Conservation (phyloP, 1,284 basidiomycete genomes). For the Moesziomyces globuligerus region DNA sequence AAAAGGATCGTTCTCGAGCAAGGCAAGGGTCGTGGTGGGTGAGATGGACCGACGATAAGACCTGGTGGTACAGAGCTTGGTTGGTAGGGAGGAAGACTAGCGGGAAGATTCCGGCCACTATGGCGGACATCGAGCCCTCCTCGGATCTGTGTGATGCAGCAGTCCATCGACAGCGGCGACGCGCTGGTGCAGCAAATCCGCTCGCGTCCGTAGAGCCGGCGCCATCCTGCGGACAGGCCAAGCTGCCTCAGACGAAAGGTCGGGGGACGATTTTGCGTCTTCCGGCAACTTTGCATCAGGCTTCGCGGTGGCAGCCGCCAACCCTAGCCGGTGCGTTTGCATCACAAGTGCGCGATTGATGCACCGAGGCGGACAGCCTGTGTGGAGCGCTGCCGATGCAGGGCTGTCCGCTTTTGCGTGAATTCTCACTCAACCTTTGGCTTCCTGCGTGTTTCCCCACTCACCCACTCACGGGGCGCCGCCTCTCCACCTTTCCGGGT, state of each 20-base stretch:
- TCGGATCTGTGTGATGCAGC: background rate
- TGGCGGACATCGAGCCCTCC: no score
- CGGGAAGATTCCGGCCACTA: slow-evolving; percentile 4
- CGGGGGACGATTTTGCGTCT: background rate
- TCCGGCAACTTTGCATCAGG: no score
- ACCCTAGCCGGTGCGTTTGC: no score
- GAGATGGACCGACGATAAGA: background rate
- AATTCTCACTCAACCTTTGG: background rate
- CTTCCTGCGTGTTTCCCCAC: background rate
- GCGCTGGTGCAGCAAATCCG: slow-evolving; percentile 19
- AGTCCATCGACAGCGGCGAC: background rate
- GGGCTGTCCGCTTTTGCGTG: background rate
- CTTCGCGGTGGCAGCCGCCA: no score
- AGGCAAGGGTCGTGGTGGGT: no score
- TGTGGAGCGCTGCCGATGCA: background rate
- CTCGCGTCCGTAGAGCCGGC: slow-evolving; percentile 17
- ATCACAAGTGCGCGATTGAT: no score
- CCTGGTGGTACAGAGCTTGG: background rate
- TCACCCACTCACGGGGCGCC: background rate
- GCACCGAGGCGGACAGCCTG: background rate
- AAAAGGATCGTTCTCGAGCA: no score
- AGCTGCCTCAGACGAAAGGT: background rate
- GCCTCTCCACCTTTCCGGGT: slow-evolving; percentile 14
- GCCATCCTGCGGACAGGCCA: background rate
- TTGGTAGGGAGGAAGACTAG: slow-evolving; percentile 1